Base-by-base conservation (phyloP, 2,329 filamentous ascomycete species). In the Trichoderma oligosporum region DNA sequence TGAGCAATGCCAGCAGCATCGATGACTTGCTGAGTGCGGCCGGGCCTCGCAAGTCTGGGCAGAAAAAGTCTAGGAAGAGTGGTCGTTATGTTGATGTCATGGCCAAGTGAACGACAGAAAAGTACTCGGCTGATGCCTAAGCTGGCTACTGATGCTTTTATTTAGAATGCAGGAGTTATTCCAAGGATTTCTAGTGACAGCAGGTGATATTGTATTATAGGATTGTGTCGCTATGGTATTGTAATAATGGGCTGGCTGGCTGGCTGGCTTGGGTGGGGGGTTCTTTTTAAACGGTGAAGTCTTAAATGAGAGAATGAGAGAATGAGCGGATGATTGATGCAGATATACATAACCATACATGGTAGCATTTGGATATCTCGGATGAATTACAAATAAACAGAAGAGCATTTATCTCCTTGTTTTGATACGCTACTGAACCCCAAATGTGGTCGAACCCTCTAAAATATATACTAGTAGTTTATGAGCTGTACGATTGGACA, bases 51-150 rank as follows among this genome's bases (percentile, higher is more conserved):
- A 92, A 88, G 65, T 76, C 79, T 4, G 80, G 79, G 0, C 75
- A 67, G 62, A 88, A 84, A 71, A 90, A 88, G 71, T 78, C 82
- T 66, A 90, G 91, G 77, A 96, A 91, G 78, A 85, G 87, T 20
- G 87, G 91, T 27, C 80, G 92, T 25, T 99, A 99, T 77, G 86
- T 99, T 27, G 94, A 99, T 80, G 91, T 99, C 60, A 97, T 97
- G 91, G 88, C 88, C 8, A 86, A 89, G 67, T 81, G 73, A 61
- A n/a, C 39, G n/a, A 45, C 31, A 42, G 35, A 52, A n/a, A 25
- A 51, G 25, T 44, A 33, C 31, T 38, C 29, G 18, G 18, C 7
- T 16, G n/a, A 38, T 49, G 46, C 29, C 36, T 16, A 11, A 49
- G 20, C n/a, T n/a, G n/a, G n/a, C 14, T 20, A 46, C 27, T 8